Evolutionary conservation across 2,329 filamentous ascomycete species (phyloP), one percentile per base, ranked within the genome.

Genomic region (Diaporthe citri): DNA sequence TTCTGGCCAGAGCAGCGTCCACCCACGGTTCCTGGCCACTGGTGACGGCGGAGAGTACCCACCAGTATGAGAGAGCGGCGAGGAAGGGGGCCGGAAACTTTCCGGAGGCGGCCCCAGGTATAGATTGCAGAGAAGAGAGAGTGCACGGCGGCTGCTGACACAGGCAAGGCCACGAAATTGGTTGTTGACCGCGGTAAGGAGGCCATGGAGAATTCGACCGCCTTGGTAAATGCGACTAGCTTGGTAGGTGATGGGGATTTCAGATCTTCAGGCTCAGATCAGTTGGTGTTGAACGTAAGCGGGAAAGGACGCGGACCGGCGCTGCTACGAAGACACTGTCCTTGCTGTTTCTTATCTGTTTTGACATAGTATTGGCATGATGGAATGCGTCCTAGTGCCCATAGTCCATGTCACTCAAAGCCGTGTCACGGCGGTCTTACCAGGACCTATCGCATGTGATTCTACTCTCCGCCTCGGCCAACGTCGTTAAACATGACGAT

Each of bases 1-100:
- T 77, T 9, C 78, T 66, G n/a, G 77, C 78, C 15, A 80, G 75
- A 7, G 77, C 76, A 5, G 73, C 73, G 60, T 80, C 80, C 8
- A 75, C 60, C 36, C 78, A 74, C 56, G 76, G 78, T 67, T 80
- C 78, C 31, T 76, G 77, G 48, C 80, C 81, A 34, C 71, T 79
- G n/a, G 48, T 48, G 9, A 75, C 76, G 5, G 77, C 71, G 3
- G 77, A 76, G 17, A 76, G 74, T 43, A 83, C 74, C 82, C 82
- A 84, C 20, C 80, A 57, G 76, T 83, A 82, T 22, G 82, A 82
- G 41, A 84, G 81, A 6, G 79, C 80, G 22, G 80, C 81, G 9
- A 80, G 71, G 8, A 67, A 75, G 6, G 6, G 81, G 81, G 31
- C 80, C 81, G 10, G 74, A 48, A 67, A 82, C 81, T 41, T 74